Evolutionary conservation across 169 alveolate genomes (phyloP), one percentile per base, ranked within the genome.

Genomic region (Pseudocohnilembus persalinus): DNA sequence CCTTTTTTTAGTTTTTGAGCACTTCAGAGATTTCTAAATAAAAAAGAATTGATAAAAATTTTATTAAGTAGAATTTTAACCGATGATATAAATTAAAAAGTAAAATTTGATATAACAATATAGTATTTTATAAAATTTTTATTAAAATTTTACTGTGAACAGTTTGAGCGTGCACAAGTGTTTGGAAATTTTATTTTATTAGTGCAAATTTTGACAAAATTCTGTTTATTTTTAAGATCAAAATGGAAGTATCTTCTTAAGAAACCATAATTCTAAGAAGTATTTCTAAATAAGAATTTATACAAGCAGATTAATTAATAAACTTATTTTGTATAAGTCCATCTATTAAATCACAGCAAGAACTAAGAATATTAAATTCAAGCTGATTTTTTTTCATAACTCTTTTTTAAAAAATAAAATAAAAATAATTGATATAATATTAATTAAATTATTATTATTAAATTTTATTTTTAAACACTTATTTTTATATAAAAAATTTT

Each of bases 311-410:
- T 11, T 49, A 33, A 79, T 63, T 34, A 29, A 79, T 35, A 35
- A 49, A 20, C 73, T 79, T 79, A 63, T 79, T 79, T 63, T 79
- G 20, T 49, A 79, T 49, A 0, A 79, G 32, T 6, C 84, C 84
- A 79, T 79, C 84, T 0, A 79, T n/a, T n/a, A 76, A 74, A 79
- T 79, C 84, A 6, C 34, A 49, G 30, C 77, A 79, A 63, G 76
- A 49, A 1, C 35, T 29, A 20, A 79, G n/a, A 28, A 79, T 79
- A 0, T 79, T 75, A 0, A 76, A 27, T 49, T 79, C 63, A 29
- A 79, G 49, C 27, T n/a, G 76, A 29, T 79, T 79, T 72, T 79
- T 49, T 79, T 79, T 49, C 0, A 79, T 34, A 29, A 79, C 84
- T 26, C 73, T 77, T 24, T 1, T 31, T 76, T 0, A 32, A 77